Base-by-base conservation (phyloP, 805 yeast species). In the Lachancea lanzarotensis region DNA sequence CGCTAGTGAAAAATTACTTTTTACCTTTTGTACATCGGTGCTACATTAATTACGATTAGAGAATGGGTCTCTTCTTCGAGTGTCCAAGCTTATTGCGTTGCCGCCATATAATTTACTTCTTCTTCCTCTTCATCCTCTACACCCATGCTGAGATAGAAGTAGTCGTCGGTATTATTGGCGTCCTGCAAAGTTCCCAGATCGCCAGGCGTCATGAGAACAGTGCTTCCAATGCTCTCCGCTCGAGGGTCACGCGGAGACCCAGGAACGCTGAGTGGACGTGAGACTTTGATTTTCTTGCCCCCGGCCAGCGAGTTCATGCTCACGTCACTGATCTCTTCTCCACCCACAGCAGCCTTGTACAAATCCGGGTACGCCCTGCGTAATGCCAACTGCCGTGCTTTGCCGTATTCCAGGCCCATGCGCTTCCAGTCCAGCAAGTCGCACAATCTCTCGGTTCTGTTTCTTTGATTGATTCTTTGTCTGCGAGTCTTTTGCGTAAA, bases 141-240 rank as follows among this genome's bases (percentile, higher is more conserved):
- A 15, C 71, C 74, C 35, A 57, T 63, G 35, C 55, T 60, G 48
- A 72, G 57, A 33, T 72, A 71, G 56, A 82, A 75, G 58, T 87
- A 91, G 62, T 91, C 97, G 32, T 86, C 88, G 1, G 78, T 72
- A 57, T 85, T 86, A 46, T 79, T 79, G 32, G 87, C 86, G 62
- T 91, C 98, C 63, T 90, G 97, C 57, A 93, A 73, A 3, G 96
- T 82, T n/a, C 98, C 98, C 51, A 91, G 75, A 63, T 91, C 98
- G 33, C 98, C 98, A 0, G 98, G 98, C 1, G 98, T 91, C 96
- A 89, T 91, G 54, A 82, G 70, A 15, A 84, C 81, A 12, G 79
- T 65, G 35, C 59, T 53, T 27, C 59, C 54, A 8, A 47, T 47
- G 3, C 57, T 43, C 37, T 56, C 55, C 13, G 56, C 49, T 1